Conservation (phyloP, 2,329 filamentous ascomycete species). For the Fusarium tricinctum region DNA sequence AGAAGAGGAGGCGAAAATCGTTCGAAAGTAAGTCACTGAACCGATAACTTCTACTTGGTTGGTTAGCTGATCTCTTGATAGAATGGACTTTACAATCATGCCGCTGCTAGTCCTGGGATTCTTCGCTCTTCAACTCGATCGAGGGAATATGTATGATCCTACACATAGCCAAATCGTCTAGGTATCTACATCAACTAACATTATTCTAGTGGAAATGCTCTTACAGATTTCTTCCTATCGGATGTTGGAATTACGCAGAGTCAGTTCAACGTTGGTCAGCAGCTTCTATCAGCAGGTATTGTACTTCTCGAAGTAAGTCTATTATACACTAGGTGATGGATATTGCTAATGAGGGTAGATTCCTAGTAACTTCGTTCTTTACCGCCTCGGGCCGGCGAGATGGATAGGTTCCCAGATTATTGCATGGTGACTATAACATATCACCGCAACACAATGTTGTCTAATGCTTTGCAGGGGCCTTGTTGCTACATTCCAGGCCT, state of each 20-base stretch:
- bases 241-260: conserved; percentile 60
- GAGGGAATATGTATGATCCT: conserved; percentile 50
- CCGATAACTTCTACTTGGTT: background rate
- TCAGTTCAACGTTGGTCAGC: conserved; percentile 13
- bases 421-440: conserved; percentile 49
- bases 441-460: background rate
- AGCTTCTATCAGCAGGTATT: conserved; percentile 7
- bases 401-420: conserved; percentile 41
- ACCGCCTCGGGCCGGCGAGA: conserved; percentile 6
- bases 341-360: conserved; percentile 5
- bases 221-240: conserved; percentile 51
- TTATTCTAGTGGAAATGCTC: conserved; percentile 52
- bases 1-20: conserved; percentile 49
- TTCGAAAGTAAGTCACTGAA: conserved; percentile 46
- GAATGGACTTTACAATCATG: conserved; percentile 57
- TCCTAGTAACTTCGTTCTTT: conserved; percentile 11
- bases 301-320: conserved; percentile 6
- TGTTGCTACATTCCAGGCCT: conserved; percentile 55
- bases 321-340: background rate
- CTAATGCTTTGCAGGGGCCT: conserved; percentile 51
- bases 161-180: background rate
- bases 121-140: conserved; percentile 58
- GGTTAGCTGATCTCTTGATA: conserved; percentile 32
- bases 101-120: conserved; percentile 46
- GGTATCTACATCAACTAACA: background rate